Evolutionary conservation across 345 rosid genomes (phyloP), one percentile per base, ranked within the genome.

Genomic region (Moringa oleifera): DNA sequence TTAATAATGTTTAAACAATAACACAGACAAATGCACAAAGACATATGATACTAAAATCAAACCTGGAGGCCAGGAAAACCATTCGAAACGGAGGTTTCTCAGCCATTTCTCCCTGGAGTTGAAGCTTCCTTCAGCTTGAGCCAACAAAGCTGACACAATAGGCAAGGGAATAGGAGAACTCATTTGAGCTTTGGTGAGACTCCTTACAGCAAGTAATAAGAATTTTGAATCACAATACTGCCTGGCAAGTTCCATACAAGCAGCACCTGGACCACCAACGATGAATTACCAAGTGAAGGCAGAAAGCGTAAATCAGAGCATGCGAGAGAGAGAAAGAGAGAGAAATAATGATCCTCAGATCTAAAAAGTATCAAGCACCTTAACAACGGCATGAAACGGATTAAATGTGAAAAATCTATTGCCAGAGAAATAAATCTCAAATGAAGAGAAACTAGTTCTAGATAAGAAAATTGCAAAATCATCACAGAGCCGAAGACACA

Each of bases 31-130:
- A n/a, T n/a, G n/a, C 13, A 41, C 47, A 33, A 4, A 11, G 6
- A 33, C 13, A 41, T 16, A 41, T 41, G 9, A 41, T 41, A 41
- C 12, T 41, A 59, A 68, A 74, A 36, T 18, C 63, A 45, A 63
- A 90, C 95, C 99, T 85, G 95, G 95, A 58, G 96, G 81, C 99
- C 99, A 94, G 64, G 95, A 79, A 69, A 68, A 81, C 96, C 95
- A 94, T 74, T 94, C 97, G 20, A 71, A 80, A 51, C 85, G 87
- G 66, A 94, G 91, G 68, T 81, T 79, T 71, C 74, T 72, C 84
- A 76, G 83, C 99, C 99, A 88, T 47, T 80, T 86, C 64, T 77
- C 79, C 77, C 75, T 81, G 51, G 84, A 88, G 61, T 85, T 87
- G 64, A 84, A 80, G 73, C 99, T 90, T 64, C 97, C 99, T 75